Evolutionary conservation across 1,284 basidiomycete species (phyloP), one percentile per base, ranked within the genome.

Genomic region (Lentinula novae-zelandiae): DNA sequence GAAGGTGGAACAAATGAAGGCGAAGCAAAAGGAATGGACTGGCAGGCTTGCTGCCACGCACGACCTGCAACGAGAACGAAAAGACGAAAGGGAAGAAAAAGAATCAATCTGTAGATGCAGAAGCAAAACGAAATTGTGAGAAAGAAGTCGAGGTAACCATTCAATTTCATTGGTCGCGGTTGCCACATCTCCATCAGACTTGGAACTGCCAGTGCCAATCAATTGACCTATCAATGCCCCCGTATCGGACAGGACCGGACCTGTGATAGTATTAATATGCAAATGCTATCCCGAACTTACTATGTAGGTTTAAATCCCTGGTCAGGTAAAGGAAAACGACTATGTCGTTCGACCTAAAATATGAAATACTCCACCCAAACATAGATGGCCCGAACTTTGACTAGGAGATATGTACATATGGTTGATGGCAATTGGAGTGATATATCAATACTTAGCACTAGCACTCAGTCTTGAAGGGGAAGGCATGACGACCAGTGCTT

Each of bases 21-120:
- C 51, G 42, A 53, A 42, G 51, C 22, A 20, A 58, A 60, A 60
- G 33, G 58, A 60, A 60, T 53, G 58, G 50, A 60, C 50, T 60
- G 40, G 51, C 50, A 60, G 58, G 31, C 51, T 53, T 53, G 51
- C 51, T 53, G 34, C 51, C 51, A 53, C 51, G 33, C 31, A 53
- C 33, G 34, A 53, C 51, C 51, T 36, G 20, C 27, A 53, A 20
- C 44, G 44, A 17, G 20, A 46, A 46, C 44, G 44, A 46, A 46
- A 22, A 22, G 10, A 53, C 15, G 52, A 60, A 48, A 20, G 51
- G 42, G 48, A 60, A 48, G 40, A 59, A 46, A 31, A 33, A 15
- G 54, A 40, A 33, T n/a, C 8, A 46, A 56, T 22, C 39, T 9
- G 39, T 8, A 42, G 33, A 49, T 38, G 48, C 20, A 46, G n/a